Conservation (phyloP, 176 grass and related monocot species). For the Oryza coarctata region DNA sequence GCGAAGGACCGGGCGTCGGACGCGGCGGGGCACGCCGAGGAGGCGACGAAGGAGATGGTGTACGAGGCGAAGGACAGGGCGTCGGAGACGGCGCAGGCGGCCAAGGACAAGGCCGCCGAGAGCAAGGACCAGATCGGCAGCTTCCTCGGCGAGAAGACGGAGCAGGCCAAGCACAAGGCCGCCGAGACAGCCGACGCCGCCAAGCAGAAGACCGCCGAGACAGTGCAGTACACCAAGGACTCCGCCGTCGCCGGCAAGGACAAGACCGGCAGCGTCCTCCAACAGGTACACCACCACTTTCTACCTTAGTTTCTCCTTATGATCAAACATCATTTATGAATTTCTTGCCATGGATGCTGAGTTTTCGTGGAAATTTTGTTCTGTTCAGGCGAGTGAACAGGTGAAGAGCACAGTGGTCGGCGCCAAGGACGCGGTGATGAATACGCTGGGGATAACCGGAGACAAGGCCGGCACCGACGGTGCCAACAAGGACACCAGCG, state of each 20-base stretch:
- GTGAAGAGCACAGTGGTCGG: conserved; percentile 55
- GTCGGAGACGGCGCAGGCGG: conserved; percentile 5
- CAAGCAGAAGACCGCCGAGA: conserved; percentile 42
- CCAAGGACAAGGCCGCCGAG: conserved; percentile 26
- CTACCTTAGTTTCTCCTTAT: not conserved
- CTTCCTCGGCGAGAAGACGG: conserved; percentile 32
- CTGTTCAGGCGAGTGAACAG: conserved; percentile 46
- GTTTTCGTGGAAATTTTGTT: not conserved
- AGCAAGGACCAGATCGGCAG: conserved; percentile 39
- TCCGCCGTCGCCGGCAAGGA: conserved; percentile 46
- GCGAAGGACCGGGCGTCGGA: conserved; percentile 23
- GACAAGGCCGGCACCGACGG: not conserved
- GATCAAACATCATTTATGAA: not conserved
- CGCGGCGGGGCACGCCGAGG: not conserved
- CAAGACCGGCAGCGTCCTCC: conserved; percentile 49
- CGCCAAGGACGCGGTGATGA: conserved; percentile 64
- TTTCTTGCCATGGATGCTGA: not conserved
- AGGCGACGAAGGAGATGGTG: conserved; percentile 52
- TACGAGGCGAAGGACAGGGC: conserved; percentile 41
- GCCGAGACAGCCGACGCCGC: conserved; percentile 21
- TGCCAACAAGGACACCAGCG: conserved; percentile 7
- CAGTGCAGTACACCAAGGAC: conserved; percentile 48
- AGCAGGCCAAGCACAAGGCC: conserved; percentile 49
- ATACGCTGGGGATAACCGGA: conserved; percentile 55
- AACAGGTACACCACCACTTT: conserved; percentile 39